Evolutionary conservation across 2,329 filamentous ascomycete species (phyloP), one percentile per base, ranked within the genome.

Genomic region (Colletotrichum salicis): DNA sequence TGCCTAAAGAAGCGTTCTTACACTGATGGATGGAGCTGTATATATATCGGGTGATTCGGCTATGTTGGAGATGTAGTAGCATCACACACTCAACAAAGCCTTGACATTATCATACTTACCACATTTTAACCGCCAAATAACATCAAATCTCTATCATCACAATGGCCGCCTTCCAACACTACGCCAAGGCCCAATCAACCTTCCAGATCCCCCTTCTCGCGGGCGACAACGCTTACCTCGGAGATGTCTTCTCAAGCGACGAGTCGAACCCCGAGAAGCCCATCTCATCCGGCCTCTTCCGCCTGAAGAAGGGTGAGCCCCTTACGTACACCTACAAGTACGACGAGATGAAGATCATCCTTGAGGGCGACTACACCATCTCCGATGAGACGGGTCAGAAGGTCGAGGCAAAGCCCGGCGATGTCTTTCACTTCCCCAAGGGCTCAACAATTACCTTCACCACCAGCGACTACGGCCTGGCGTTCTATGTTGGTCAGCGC

Each of bases 321-420:
- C 85, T 93, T 22, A 89, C 90, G 10, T 93, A 93, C 83, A 89
- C 86, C 37, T 93, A 93, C 81, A 89, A 85, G 52, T 93, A 93
- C 80, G 88, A 93, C 77, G 91, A 93, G 84, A 92, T 92, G 88
- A 93, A 93, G 84, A 91, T 93, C 78, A 91, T 93, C 74, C 81
- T 93, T 11, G 91, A 93, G 76, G 91, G 91, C 15, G 85, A 88
- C 75, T 92, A 90, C 77, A 87, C 89, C 73, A 92, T 93, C 76
- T 84, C 84, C 35, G 91, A 93, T 74, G 87, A 88, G 78, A 88
- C 88, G 1, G 91, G 90, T 48, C 82, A 86, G 74, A 87, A 86
- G 74, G 89, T 91, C 29, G 85, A 86, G 63, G 91, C 89, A 10
- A 84, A 82, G 37, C 84, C 87, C 8, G 91, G 91, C 0, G 91